phyloP scores from a whole-genome alignment of 306 rosid species.

The Calophaca sinica region DNA sequence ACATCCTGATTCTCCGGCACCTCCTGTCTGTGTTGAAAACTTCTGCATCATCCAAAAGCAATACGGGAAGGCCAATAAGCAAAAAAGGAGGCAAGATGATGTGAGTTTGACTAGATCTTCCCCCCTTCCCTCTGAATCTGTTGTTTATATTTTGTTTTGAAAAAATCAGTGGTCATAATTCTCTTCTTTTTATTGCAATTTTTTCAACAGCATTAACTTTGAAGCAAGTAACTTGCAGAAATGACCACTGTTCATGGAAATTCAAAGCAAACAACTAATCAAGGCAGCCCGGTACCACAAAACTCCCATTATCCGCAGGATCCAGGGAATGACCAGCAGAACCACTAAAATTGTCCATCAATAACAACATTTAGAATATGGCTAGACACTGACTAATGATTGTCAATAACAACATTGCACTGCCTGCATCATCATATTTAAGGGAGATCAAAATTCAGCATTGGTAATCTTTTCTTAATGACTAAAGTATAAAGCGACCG shows the following conservation, averaged over 20 bases:
- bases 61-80: background rate
- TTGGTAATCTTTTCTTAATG: conserved; percentile 15
- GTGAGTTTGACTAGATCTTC: background rate
- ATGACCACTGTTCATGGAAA: background rate
- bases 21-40: background rate
- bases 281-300: background rate
- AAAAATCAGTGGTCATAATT: background rate
- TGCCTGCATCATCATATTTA: background rate
- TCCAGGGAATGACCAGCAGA: background rate
- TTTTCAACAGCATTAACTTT: background rate
- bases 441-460: conserved; percentile 27
- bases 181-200: background rate
- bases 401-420: background rate
- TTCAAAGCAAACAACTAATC: background rate
- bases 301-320: background rate
- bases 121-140: conserved; percentile 5
- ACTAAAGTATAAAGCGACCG: background rate
- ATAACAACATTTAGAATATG: background rate
- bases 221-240: background rate
- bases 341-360: background rate
- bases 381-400: background rate
- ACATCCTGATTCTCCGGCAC: conserved; percentile 27
- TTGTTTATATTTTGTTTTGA: background rate
- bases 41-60: conserved; percentile 5
- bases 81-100: background rate